phyloP scores from a whole-genome alignment of 768 basidiomycete species.

The Fibroporia radiculosa region DNA sequence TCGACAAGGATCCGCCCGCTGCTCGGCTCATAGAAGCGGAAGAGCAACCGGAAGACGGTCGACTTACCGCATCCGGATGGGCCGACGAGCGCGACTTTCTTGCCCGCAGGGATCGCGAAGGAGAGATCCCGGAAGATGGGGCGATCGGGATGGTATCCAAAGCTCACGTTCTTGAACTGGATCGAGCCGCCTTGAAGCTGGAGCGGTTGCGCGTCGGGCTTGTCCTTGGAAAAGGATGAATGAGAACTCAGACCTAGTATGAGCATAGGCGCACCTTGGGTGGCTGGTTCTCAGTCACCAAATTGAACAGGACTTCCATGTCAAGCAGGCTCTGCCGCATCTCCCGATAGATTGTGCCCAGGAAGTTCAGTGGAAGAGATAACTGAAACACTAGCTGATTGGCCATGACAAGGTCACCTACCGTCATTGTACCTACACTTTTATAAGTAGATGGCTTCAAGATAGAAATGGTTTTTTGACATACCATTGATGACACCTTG shows the following conservation, averaged over 20 bases:
- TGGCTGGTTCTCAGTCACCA: constrained; percentile 74
- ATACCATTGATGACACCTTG: constrained; percentile 88
- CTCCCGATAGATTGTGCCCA: constrained; percentile 96
- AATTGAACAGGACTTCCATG: constrained; percentile 92
- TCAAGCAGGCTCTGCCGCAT: constrained; percentile 93
- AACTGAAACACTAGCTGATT: constrained; percentile 98
- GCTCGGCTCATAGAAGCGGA: constrained; percentile 86
- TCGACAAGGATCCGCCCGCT: constrained; percentile 81
- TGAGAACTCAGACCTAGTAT: not conserved
- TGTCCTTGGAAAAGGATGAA: constrained; percentile 43
- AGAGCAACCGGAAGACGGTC: constrained; percentile 84
- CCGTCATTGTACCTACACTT: constrained; percentile 85
- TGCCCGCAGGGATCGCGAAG: constrained; percentile 91
- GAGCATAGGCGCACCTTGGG: constrained; percentile 36
- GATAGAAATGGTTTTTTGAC: not conserved
- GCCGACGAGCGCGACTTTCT: constrained; percentile 95
- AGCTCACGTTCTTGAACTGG: constrained; percentile 85
- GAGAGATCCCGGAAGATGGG: constrained; percentile 85
- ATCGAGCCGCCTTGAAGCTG: constrained; percentile 76
- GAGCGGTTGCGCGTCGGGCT: constrained; percentile 58
- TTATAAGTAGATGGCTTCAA: too few species aligned
- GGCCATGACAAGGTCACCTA: constrained; percentile 98
- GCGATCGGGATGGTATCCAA: constrained; percentile 86
- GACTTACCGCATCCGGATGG: constrained; percentile 98
- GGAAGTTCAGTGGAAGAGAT: constrained; percentile 92